These are phyloP conservation scores for Sanghuangporus sanghuang DNA, from an alignment of 1,284 basidiomycete genomes.

Conservation along the genomic window DNA sequence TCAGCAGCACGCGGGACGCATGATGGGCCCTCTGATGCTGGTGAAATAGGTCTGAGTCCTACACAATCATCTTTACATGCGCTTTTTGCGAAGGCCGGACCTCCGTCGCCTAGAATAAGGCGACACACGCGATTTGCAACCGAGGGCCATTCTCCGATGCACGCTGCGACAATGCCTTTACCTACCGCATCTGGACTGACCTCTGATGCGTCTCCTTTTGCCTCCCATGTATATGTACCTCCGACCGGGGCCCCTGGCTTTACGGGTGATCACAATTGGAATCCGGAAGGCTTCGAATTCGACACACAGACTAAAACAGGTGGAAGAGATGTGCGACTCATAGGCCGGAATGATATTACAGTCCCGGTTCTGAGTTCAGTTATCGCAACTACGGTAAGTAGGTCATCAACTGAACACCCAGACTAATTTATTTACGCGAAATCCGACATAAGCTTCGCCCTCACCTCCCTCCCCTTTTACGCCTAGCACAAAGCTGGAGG, in stretches of 20 bases:
- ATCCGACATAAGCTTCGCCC: constrained; percentile 51
- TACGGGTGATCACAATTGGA: constrained; percentile 52
- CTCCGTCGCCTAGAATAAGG: not conserved
- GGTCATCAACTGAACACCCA: constrained; percentile 2
- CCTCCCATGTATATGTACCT: constrained; percentile 50
- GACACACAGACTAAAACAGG: constrained; percentile 31
- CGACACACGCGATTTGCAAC: not conserved
- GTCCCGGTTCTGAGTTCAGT: constrained; percentile 44
- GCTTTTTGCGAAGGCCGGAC: constrained; percentile 5
- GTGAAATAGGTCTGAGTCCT: constrained; percentile 1
- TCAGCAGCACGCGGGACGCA: constrained; percentile 1
- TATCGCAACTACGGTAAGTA: constrained; percentile 57
- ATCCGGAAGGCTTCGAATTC: constrained; percentile 37
- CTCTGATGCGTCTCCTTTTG: constrained; percentile 45
- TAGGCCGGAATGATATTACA: constrained; percentile 52
- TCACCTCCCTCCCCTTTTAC: constrained; percentile 74
- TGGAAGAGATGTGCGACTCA: constrained; percentile 40
- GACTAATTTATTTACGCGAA: not conserved
- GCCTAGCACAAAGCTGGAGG: constrained; percentile 78
- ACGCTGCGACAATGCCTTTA: constrained; percentile 13
- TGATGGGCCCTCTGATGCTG: constrained; percentile 1
- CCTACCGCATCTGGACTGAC: constrained; percentile 1
- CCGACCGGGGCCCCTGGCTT: constrained; percentile 80
- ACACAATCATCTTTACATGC: constrained; percentile 12
- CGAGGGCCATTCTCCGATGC: constrained; percentile 1